Conservation (phyloP, 768 basidiomycete genomes). For the Amanita inopinata region DNA sequence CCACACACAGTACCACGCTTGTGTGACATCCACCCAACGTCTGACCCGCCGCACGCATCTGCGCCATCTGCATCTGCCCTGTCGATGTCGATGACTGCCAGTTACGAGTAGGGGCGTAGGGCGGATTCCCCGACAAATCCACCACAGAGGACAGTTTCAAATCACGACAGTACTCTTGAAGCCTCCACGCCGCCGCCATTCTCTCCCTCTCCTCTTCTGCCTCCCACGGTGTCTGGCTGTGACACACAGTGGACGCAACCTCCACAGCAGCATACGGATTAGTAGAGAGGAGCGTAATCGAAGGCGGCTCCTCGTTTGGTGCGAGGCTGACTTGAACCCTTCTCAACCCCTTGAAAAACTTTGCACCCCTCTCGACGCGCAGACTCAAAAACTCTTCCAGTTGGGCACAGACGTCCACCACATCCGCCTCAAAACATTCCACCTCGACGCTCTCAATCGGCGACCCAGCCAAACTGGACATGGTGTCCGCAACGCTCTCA, state of each 20-base stretch:
- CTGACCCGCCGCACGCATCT: not conserved
- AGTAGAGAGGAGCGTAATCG: not conserved
- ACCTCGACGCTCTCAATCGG: constrained; percentile 50
- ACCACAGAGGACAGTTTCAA: constrained; percentile 32
- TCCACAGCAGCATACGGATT: not conserved
- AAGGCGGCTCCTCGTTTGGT: not conserved
- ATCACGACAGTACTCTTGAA: constrained; percentile 42
- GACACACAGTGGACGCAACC: too few species aligned
- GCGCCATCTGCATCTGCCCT: constrained; percentile 14
- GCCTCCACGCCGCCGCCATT: constrained; percentile 28
- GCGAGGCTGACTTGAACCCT: not conserved
- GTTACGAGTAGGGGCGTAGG: too few species aligned
- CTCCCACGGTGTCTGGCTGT: not conserved
- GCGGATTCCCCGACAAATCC: too few species aligned
- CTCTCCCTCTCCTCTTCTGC: constrained; percentile 26
- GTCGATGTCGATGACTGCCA: constrained; percentile 8
- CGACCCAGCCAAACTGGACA: constrained; percentile 45
- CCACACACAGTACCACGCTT: too few species aligned
- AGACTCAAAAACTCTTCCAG: constrained; percentile 46
- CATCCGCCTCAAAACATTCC: constrained; percentile 53
- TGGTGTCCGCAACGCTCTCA: constrained; percentile 49
- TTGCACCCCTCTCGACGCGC: constrained; percentile 37
- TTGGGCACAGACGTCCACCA: constrained; percentile 48
- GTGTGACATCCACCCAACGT: not conserved
- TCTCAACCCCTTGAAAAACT: constrained; percentile 27